Base-by-base conservation (phyloP, 176 grass and related monocot genomes). In the Oryza rufipogon region DNA sequence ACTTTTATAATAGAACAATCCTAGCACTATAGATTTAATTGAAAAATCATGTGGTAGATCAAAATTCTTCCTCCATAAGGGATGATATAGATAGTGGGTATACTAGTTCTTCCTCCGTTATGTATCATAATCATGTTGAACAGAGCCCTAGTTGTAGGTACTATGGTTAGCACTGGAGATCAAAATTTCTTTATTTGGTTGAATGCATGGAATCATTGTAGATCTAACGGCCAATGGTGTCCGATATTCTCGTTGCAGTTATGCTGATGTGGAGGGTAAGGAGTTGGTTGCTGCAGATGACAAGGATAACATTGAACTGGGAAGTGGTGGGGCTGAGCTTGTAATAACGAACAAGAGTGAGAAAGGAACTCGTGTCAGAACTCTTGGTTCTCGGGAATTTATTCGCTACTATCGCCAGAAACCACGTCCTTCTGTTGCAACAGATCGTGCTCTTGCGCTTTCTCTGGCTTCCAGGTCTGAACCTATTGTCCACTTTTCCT, bases 351-450 rank as follows among this genome's bases (percentile, higher is more conserved):
- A 83, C 36, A 99, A 91, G 86, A 86, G 38, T 15, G 93, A 91
- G 30, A 87, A 87, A 73, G 91, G 91, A 17, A 87, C 82, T 25
- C 88, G 71, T 1, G 81, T 94, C 70, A 85, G 67, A 72, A 88
- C 89, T 71, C 79, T 99, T 69, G 93, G 96, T 73, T 99, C 93
- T 73, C 73, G 91, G 20, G 91, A 96, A 71, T 99, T 92, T 82
- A 86, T 96, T n/a, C 87, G 91, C 75, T 96, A 96, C 79, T 96
- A 96, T 69, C 87, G 91, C 36, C 96, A 96, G 86, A 99, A 92
- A 61, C 96, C 96, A 56, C 86, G 79, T 23, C 96, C 93, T 86
- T 93, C 96, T 51, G 80, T 87, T 86, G 71, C 91, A 68, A 87
- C 58, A 33, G 84, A 96, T 36, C 80, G 88, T 71, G 91, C 90